A percentile compares a stretch with the other conserved stretches of the same genome.
phyloP scores from a whole-genome alignment of 2,329 filamentous ascomycete genomes.

The Colletotrichum orchidophilum region DNA sequence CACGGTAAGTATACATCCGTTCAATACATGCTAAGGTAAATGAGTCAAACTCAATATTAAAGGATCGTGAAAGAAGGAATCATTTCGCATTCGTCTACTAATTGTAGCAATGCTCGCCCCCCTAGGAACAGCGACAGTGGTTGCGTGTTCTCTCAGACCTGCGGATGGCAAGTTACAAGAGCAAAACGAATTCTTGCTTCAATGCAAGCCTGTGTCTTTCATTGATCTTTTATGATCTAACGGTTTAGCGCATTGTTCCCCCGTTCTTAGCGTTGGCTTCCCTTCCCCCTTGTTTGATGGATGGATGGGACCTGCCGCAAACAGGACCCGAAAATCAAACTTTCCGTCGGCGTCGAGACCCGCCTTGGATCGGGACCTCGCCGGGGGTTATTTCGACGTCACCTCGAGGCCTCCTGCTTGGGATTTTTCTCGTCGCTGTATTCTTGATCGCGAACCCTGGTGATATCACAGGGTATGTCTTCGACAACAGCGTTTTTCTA shows the following conservation, averaged over 20 bases:
- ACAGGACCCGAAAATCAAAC: background rate
- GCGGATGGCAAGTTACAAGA: background rate
- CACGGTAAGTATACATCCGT: background rate
- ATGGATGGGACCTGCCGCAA: background rate
- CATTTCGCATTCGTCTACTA: background rate
- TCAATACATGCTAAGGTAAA: fast-evolving
- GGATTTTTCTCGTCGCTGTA: background rate
- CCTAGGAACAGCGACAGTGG: no score
- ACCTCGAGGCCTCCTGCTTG: background rate
- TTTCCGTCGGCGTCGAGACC: background rate
- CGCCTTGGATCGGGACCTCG: background rate
- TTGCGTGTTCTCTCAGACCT: no score
- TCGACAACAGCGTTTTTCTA: background rate
- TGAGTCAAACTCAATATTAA: no score
- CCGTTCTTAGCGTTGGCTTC: background rate
- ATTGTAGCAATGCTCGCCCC: no score
- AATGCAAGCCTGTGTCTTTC: background rate
- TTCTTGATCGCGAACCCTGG: background rate
- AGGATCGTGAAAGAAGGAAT: no score
- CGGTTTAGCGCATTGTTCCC: background rate
- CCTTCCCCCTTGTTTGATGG: background rate
- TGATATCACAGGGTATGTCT: fast-evolving
- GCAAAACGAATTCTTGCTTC: background rate
- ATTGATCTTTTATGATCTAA: no score
- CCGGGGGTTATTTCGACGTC: background rate